Conservation (phyloP, 176 grass and related monocot genomes). For the Dactylis glomerata region DNA sequence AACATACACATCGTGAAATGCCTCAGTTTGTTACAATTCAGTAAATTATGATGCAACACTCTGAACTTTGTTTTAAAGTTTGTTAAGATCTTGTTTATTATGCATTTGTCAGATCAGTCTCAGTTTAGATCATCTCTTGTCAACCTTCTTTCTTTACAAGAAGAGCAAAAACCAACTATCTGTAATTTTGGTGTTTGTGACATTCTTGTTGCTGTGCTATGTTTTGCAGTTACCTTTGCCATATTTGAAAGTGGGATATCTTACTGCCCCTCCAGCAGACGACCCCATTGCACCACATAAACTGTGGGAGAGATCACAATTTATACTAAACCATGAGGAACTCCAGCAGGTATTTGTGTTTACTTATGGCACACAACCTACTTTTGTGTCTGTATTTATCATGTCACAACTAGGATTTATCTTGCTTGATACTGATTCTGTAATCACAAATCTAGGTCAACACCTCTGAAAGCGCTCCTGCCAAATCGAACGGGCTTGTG, state of each 20-base stretch:
- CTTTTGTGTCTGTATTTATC: neutral
- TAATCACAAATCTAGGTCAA: conserved; percentile 32
- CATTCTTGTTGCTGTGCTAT: neutral
- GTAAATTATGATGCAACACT: neutral
- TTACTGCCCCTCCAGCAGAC: conserved; percentile 67
- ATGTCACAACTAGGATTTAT: neutral
- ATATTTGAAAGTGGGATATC: conserved; percentile 74
- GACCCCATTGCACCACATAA: conserved; percentile 62
- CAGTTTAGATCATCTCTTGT: neutral
- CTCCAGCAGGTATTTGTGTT: conserved; percentile 55
- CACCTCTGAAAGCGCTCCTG: conserved; percentile 41
- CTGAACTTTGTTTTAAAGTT: neutral
- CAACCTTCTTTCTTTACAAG: too few species aligned
- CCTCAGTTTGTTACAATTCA: neutral
- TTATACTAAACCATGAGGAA: conserved; percentile 65
- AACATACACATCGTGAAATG: neutral
- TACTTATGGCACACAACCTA: neutral
- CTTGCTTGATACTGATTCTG: neutral
- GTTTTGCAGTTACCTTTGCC: conserved; percentile 62
- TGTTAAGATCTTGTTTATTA: neutral
- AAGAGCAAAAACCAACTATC: neutral
- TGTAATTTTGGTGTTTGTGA: neutral
- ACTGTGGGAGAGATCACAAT: conserved; percentile 73
- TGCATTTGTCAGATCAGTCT: neutral
- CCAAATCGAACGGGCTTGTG: conserved; percentile 9